phyloP scores from a whole-genome alignment of 2,329 filamentous ascomycete species.

The Colletotrichum neosansevieriae region DNA sequence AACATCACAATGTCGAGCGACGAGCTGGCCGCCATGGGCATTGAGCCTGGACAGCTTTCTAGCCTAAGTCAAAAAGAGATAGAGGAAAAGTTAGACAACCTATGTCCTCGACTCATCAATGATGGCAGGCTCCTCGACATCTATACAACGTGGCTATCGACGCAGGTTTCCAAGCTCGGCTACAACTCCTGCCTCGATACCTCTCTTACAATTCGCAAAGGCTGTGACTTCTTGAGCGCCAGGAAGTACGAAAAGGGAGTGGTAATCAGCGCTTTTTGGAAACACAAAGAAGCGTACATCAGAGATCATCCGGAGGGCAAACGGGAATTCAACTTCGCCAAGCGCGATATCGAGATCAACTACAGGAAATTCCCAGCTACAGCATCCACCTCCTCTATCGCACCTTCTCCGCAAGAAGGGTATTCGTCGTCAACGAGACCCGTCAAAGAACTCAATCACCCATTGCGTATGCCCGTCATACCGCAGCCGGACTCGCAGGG shows the following conservation, averaged over 20 bases:
- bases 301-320: background rate
- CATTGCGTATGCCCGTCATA: too few species aligned
- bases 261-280: constrained; percentile 40
- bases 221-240: constrained; percentile 39
- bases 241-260: constrained; percentile 33
- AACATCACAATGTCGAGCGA: background rate
- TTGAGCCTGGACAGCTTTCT: background rate
- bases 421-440: background rate
- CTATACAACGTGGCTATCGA: constrained; percentile 29
- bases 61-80: constrained; percentile 6
- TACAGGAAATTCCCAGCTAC: constrained; percentile 8
- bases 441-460: background rate
- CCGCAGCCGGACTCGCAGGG: background rate
- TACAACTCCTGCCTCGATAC: constrained; percentile 2
- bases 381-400: background rate
- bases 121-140: constrained; percentile 18
- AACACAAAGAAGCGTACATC: constrained; percentile 31
- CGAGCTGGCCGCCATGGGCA: background rate
- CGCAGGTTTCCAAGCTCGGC: constrained; percentile 11
- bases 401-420: background rate
- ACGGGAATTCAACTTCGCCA: constrained; percentile 26
- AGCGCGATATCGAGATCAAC: constrained; percentile 36
- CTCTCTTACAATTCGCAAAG: constrained; percentile 31
- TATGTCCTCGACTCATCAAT: constrained; percentile 5
- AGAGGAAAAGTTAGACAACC: constrained; percentile 8